A percentile compares a stretch with the other conserved stretches of the same genome.
Evolutionary conservation across 1,139 yeast genomes (phyloP).

Genomic region (Hanseniaspora uvarum): DNA sequence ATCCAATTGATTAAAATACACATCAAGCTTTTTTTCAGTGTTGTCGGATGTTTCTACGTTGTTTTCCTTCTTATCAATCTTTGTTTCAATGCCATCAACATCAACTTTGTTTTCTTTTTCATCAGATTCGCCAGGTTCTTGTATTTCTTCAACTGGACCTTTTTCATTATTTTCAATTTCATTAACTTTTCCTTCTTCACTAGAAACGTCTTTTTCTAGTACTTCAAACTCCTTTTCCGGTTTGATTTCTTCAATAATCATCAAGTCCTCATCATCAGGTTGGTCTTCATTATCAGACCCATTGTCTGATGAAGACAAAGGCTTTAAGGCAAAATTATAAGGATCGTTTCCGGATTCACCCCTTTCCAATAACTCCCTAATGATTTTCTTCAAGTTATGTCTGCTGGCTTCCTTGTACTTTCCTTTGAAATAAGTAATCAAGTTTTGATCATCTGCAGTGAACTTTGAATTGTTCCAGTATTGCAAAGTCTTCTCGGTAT

Average conservation of each 20-base stretch:
- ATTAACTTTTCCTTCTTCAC: neutral
- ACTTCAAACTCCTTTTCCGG: neutral
- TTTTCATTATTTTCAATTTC: neutral
- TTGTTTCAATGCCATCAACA: too few relatives aligned
- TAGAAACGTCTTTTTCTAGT: neutral
- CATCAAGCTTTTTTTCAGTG: neutral
- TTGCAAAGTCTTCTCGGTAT: constrained; percentile 41
- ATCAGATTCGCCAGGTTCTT: neutral
- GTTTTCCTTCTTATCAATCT: neutral
- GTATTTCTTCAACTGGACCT: neutral
- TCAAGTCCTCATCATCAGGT: constrained; percentile 22
- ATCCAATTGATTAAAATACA: neutral
- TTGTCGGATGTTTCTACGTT: too few relatives aligned
- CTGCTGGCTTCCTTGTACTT: constrained; percentile 34
- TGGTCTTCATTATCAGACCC: constrained; percentile 24
- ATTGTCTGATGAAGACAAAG: constrained; percentile 18
- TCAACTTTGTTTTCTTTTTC: too few relatives aligned
- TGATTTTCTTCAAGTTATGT: constrained; percentile 30
- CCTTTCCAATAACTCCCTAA: constrained; percentile 32
- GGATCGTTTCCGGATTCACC: constrained; percentile 21
- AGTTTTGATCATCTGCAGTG: constrained; percentile 10
- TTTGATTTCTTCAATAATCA: neutral
- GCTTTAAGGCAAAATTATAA: constrained; percentile 8
- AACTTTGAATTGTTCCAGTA: constrained; percentile 38
- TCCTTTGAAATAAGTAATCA: constrained; percentile 32